Evolutionary conservation across 2,329 filamentous ascomycete genomes (phyloP).

Genomic region (Colletotrichum acutatum): DNA sequence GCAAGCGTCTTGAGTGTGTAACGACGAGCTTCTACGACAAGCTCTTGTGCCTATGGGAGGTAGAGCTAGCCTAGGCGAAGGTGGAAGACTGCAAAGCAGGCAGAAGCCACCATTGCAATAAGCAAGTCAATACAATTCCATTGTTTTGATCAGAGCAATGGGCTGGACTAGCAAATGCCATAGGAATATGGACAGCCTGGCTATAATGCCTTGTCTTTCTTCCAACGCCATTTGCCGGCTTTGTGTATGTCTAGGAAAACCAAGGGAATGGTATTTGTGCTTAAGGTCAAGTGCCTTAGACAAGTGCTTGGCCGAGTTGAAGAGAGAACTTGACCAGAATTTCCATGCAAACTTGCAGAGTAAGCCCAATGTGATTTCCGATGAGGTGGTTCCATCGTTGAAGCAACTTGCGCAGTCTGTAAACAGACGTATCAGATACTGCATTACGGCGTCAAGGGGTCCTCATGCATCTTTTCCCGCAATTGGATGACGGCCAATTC

Average conservation of each 20-base stretch:
- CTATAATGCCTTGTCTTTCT: not conserved
- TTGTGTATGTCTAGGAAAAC: not conserved
- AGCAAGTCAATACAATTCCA: too few relatives aligned
- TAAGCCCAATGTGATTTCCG: not conserved
- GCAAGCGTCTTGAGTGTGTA: constrained; percentile 58
- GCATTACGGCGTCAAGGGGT: not conserved
- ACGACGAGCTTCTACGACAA: constrained; percentile 84
- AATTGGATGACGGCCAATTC: not conserved
- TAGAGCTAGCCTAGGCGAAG: not conserved
- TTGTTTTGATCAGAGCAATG: too few relatives aligned
- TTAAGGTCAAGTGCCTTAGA: not conserved
- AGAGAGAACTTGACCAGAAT: not conserved
- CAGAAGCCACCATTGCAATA: not conserved
- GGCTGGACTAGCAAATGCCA: too few relatives aligned
- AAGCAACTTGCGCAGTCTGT: not conserved
- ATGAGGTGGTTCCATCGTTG: not conserved
- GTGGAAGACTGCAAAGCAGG: not conserved
- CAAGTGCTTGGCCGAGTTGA: not conserved
- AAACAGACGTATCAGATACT: not conserved
- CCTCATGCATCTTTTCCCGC: not conserved
- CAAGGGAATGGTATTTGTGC: not conserved
- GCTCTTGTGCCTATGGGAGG: constrained; percentile 74
- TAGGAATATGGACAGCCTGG: not conserved
- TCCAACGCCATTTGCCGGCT: not conserved
- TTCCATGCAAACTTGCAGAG: not conserved